Evolutionary conservation across 768 basidiomycete species (phyloP).

Genomic region (Chiua virens): DNA sequence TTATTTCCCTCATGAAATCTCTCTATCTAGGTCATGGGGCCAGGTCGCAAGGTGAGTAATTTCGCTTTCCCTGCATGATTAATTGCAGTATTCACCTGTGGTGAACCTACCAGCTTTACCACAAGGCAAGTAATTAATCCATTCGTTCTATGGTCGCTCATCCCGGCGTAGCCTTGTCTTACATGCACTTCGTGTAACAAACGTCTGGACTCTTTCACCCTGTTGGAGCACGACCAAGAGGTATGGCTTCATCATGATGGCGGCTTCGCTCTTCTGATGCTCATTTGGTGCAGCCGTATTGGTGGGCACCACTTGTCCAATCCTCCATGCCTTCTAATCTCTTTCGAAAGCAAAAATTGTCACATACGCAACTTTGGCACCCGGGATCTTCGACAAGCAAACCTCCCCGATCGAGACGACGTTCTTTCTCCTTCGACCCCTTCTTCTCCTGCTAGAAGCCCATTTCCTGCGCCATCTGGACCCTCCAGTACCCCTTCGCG

Average conservation of each 20-base stretch:
- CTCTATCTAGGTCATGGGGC: constrained; percentile 72
- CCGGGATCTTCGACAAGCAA: constrained; percentile 67
- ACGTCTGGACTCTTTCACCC: constrained; percentile 70
- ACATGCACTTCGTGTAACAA: constrained; percentile 76
- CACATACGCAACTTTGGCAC: constrained; percentile 81
- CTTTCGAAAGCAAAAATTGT: constrained; percentile 66
- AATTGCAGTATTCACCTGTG: background rate
- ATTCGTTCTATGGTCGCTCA: constrained; percentile 1
- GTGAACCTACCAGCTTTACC: constrained; percentile 58
- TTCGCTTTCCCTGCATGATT: constrained; percentile 2
- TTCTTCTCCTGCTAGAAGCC: constrained; percentile 29
- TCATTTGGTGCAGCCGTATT: constrained; percentile 39
- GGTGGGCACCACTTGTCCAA: constrained; percentile 27
- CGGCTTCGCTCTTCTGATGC: constrained; percentile 1
- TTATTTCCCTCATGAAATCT: constrained; percentile 5
- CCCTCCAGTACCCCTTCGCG: constrained; percentile 9
- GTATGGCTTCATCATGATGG: constrained; percentile 38
- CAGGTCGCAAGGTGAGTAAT: constrained; percentile 75
- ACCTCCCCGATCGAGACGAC: constrained; percentile 54
- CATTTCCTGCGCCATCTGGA: constrained; percentile 15
- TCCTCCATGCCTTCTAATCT: background rate
- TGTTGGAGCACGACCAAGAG: constrained; percentile 83
- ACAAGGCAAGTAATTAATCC: constrained; percentile 52
- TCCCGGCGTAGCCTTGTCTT: constrained; percentile 62
- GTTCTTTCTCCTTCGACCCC: constrained; percentile 33